phyloP scores from a whole-genome alignment of 2,329 filamentous ascomycete species.

The Neobulgaria alba region DNA sequence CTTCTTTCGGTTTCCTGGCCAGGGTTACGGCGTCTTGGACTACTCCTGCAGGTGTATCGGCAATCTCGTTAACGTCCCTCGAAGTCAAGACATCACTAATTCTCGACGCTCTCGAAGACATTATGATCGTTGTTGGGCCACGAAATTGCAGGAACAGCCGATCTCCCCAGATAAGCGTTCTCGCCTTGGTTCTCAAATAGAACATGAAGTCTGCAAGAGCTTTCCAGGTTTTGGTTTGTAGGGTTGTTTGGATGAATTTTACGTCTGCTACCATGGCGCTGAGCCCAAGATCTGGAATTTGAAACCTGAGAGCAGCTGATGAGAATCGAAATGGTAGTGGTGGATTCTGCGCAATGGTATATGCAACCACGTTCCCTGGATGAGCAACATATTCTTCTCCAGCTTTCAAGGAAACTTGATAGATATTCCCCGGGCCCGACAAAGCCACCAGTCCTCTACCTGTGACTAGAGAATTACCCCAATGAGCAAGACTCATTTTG shows the following conservation, averaged over 20 bases:
- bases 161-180: slow-evolving; percentile 88
- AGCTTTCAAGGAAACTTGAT: slow-evolving; percentile 69
- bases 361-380: slow-evolving; percentile 85
- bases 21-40: slow-evolving; percentile 50
- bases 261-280: slow-evolving; percentile 57
- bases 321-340: slow-evolving; percentile 84
- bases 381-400: slow-evolving; percentile 90
- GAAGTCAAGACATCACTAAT: slow-evolving; percentile 69
- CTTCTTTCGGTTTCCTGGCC: slow-evolving; percentile 32
- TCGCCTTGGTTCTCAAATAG: slow-evolving; percentile 63
- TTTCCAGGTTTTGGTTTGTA: slow-evolving; percentile 65
- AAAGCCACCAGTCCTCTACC: slow-evolving; percentile 81
- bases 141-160: slow-evolving; percentile 84
- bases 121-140: slow-evolving; percentile 74
- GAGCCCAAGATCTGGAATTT: slow-evolving; percentile 62
- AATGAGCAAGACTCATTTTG: slow-evolving; percentile 70
- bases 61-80: slow-evolving; percentile 83
- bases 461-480: slow-evolving; percentile 84
- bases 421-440: slow-evolving; percentile 79
- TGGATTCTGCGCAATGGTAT: slow-evolving; percentile 64
- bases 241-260: slow-evolving; percentile 65
- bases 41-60: slow-evolving; percentile 67
- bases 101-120: slow-evolving; percentile 79
- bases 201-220: slow-evolving; percentile 56
- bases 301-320: slow-evolving; percentile 63